Evolutionary conservation across 306 rosid species (phyloP).

Genomic region (Phaseolus lunatus): DNA sequence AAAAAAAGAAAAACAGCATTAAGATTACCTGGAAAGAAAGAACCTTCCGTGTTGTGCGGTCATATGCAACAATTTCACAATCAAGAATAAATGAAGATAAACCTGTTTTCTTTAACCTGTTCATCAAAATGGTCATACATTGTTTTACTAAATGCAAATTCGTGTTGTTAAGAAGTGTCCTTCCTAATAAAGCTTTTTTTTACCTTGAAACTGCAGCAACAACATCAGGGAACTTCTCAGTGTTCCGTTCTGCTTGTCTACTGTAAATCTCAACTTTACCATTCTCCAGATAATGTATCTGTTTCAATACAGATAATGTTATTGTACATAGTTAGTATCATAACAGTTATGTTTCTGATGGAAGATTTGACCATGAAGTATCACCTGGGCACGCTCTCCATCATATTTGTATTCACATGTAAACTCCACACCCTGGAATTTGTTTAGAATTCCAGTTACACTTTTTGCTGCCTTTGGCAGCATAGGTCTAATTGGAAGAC

Average conservation of each 20-base stretch:
- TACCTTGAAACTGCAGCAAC: conserved; percentile 77
- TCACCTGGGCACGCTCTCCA: conserved; percentile 98
- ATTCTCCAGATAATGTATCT: conserved; percentile 92
- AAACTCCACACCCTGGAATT: conserved; percentile 81
- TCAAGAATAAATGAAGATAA: conserved; percentile 88
- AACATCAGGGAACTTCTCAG: conserved; percentile 94
- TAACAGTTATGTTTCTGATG: conserved; percentile 24
- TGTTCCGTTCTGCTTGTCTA: conserved; percentile 92
- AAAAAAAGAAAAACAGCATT: conserved; percentile 11
- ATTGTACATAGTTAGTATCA: conserved; percentile 30
- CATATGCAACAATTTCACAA: conserved; percentile 94
- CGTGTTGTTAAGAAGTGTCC: conserved; percentile 1
- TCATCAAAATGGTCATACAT: conserved; percentile 34
- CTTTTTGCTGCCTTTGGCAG: conserved; percentile 88
- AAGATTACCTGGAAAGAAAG: conserved; percentile 84
- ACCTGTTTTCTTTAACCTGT: conserved; percentile 83
- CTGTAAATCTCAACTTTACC: conserved; percentile 91
- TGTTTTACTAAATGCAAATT: background rate
- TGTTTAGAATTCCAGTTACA: conserved; percentile 77
- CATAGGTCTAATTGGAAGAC: conserved; percentile 96
- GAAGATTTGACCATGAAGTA: conserved; percentile 34
- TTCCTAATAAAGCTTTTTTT: conserved; percentile 10
- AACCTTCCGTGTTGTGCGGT: conserved; percentile 67
- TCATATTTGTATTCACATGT: conserved; percentile 96
- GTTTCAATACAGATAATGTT: conserved; percentile 46